A percentile compares a stretch with the other conserved stretches of the same genome.
These are phyloP conservation scores for Cryptomeria japonica DNA, from an alignment of 75 land plant species.

Conservation along the genomic window DNA sequence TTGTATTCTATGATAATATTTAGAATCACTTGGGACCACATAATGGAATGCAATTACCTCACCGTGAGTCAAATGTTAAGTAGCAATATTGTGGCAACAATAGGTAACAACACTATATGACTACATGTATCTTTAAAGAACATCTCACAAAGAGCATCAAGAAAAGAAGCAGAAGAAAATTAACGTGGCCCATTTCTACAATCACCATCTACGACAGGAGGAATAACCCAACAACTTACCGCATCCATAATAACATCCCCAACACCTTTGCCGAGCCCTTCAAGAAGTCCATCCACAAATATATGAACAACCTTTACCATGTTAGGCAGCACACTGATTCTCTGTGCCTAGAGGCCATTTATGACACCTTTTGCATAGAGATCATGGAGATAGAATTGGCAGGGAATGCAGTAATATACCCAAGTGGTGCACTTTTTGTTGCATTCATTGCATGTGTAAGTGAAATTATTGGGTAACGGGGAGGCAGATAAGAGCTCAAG, in stretches of 20 bases:
- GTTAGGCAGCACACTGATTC: conserved; percentile 10
- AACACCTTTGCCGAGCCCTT: conserved; percentile 61
- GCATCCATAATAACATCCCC: conserved; percentile 39
- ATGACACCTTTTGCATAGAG: conserved; percentile 54
- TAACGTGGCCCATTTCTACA: too few relatives aligned
- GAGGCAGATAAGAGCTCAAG: conserved; percentile 21
- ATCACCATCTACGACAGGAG: neutral
- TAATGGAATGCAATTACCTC: too few relatives aligned
- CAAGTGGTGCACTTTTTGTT: conserved; percentile 29
- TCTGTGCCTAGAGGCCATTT: conserved; percentile 44
- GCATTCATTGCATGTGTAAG: conserved; percentile 18
- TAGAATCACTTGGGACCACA: too few relatives aligned
- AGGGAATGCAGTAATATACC: conserved; percentile 37
- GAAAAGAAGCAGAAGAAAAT: too few relatives aligned
- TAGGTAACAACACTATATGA: too few relatives aligned
- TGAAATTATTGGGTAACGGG: neutral
- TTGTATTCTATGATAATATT: too few relatives aligned
- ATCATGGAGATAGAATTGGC: conserved; percentile 52
- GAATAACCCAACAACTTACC: conserved; percentile 7
- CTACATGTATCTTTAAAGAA: too few relatives aligned
- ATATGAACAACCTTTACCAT: conserved; percentile 19
- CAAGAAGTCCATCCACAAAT: conserved; percentile 50
- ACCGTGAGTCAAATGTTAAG: too few relatives aligned
- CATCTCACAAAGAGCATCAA: too few relatives aligned
- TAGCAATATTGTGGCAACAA: too few relatives aligned